These are phyloP conservation scores for Rhododendron henanense DNA, from an alignment of 148 eudicot species.

Conservation along the genomic window DNA sequence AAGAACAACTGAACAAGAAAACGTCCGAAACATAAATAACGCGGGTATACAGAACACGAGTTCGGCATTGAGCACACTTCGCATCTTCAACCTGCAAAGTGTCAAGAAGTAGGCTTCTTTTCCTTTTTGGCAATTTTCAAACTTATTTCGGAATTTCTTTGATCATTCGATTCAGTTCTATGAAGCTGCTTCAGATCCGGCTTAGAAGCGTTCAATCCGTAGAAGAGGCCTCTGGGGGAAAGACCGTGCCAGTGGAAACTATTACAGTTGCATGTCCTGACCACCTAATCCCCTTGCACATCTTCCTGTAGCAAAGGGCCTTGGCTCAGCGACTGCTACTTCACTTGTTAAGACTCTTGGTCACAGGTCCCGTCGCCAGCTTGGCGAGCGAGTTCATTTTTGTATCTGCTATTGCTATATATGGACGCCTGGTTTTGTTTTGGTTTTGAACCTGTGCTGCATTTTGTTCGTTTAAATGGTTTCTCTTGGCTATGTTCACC, in stretches of 20 bases:
- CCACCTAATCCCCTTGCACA: conserved; percentile 80
- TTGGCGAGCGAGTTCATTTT: conserved; percentile 89
- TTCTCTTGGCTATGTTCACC: neutral
- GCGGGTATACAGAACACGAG: too few relatives aligned
- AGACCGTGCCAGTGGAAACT: conserved; percentile 49
- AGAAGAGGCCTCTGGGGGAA: conserved; percentile 52
- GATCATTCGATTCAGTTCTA: neutral
- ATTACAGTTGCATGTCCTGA: conserved; percentile 97
- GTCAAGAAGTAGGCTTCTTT: too few relatives aligned
- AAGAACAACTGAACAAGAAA: too few relatives aligned
- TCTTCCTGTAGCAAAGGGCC: conserved; percentile 95
- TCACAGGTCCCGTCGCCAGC: conserved; percentile 83
- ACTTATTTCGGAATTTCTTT: too few relatives aligned
- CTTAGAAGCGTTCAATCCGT: conserved; percentile 57
- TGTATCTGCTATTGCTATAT: conserved; percentile 81
- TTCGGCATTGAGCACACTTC: too few relatives aligned
- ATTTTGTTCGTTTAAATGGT: neutral
- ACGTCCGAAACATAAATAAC: too few relatives aligned
- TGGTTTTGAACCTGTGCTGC: neutral
- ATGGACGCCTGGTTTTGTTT: conserved; percentile 61
- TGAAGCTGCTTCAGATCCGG: conserved; percentile 85
- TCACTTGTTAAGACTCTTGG: conserved; percentile 68
- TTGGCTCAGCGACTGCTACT: conserved; percentile 62
- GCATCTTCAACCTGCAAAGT: too few relatives aligned
- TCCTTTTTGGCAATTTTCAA: too few relatives aligned